A percentile compares a stretch with the other conserved stretches of the same genome.
Evolutionary conservation across 768 basidiomycete species (phyloP).

Genomic region (Podaxis sp.): DNA sequence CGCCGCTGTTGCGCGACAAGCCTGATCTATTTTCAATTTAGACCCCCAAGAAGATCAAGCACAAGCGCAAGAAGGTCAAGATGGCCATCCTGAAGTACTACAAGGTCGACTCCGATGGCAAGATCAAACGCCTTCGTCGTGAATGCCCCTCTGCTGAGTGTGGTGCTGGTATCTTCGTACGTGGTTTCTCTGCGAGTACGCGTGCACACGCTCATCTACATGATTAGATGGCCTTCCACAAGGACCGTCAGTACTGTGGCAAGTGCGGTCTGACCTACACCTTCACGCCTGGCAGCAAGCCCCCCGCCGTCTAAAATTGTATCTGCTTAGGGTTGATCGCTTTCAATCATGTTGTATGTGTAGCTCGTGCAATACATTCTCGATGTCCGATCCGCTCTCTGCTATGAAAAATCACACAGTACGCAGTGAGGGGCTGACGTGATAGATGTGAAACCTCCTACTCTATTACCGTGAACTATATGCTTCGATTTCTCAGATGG

Average conservation of each 20-base stretch:
- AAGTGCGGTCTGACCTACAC: constrained; percentile 89
- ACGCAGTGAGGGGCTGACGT: not conserved
- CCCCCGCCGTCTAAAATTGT: constrained; percentile 56
- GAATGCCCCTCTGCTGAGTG: constrained; percentile 89
- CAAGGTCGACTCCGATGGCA: constrained; percentile 99
- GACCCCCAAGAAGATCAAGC: constrained; percentile 99
- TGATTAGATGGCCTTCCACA: constrained; percentile 94
- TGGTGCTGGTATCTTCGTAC: constrained; percentile 82
- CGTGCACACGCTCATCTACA: constrained; percentile 21
- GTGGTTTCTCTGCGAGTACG: constrained; percentile 20
- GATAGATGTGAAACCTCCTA: not conserved
- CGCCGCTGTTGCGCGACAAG: not conserved
- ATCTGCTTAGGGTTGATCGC: not conserved
- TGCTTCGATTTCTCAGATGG: not conserved
- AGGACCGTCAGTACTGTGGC: constrained; percentile 97
- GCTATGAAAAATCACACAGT: not conserved
- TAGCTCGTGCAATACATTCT: constrained; percentile 4
- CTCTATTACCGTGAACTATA: not conserved
- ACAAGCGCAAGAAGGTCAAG: constrained; percentile 99
- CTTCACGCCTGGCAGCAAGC: constrained; percentile 79
- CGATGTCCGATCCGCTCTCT: not conserved
- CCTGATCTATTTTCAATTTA: constrained; percentile 23
- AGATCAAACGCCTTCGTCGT: constrained; percentile 98
- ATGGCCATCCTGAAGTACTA: constrained; percentile 99
- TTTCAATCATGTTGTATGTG: not conserved